These are phyloP conservation scores for Fusarium kyushuense DNA, from an alignment of 2,329 filamentous ascomycete species.

Conservation along the genomic window DNA sequence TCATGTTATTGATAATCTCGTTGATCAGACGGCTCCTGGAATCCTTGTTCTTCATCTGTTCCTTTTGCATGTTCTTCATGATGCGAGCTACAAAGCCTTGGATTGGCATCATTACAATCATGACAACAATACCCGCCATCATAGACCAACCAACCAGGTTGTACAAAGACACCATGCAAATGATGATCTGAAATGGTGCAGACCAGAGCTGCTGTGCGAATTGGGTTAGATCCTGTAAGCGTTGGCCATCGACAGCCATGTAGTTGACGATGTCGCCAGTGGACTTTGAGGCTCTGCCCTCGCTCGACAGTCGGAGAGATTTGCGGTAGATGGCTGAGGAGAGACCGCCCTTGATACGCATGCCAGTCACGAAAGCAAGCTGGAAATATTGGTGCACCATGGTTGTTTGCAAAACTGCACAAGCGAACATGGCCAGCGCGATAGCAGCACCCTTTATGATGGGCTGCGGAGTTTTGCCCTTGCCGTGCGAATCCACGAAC, in stretches of 20 bases:
- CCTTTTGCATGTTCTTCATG: constrained; percentile 95
- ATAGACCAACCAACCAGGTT: constrained; percentile 95
- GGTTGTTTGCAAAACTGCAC: constrained; percentile 86
- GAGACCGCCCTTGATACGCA: constrained; percentile 93
- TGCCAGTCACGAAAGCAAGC: constrained; percentile 91
- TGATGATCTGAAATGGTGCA: constrained; percentile 92
- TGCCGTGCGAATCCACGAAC: constrained; percentile 83
- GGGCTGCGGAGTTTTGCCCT: constrained; percentile 74
- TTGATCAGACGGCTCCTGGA: constrained; percentile 92
- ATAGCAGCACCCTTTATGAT: constrained; percentile 87
- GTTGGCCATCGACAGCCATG: constrained; percentile 98
- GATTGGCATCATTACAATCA: constrained; percentile 97
- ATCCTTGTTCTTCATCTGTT: constrained; percentile 99
- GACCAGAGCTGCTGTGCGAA: constrained; percentile 97
- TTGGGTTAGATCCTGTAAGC: constrained; percentile 92
- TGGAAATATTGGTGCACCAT: constrained; percentile 99
- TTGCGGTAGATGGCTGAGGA: constrained; percentile 94
- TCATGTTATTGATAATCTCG: constrained; percentile 99
- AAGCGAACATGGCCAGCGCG: constrained; percentile 89
- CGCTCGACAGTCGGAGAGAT: constrained; percentile 89
- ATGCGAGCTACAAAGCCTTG: constrained; percentile 92
- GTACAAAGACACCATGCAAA: constrained; percentile 97
- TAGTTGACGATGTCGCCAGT: constrained; percentile 99
- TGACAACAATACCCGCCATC: constrained; percentile 93
- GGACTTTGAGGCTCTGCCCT: constrained; percentile 87